These are phyloP conservation scores for Naematelia encephala DNA, from an alignment of 768 basidiomycete species.

Conservation along the genomic window DNA sequence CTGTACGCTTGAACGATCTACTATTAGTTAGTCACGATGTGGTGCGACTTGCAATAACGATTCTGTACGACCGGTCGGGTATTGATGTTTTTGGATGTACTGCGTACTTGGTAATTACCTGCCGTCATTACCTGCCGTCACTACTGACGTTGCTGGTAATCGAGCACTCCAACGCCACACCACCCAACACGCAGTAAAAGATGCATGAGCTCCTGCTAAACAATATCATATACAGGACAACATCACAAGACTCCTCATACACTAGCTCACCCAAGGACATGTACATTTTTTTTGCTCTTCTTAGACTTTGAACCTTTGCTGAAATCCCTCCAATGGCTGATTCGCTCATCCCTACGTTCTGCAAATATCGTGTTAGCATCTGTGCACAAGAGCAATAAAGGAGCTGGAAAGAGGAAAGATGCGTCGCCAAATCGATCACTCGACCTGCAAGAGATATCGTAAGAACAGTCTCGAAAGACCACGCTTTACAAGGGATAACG, in stretches of 20 bases:
- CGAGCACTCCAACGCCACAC: no score
- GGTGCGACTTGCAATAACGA: no score
- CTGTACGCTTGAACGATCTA: no score
- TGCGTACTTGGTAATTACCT: no score
- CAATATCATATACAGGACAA: neutral
- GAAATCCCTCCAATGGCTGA: conserved; percentile 45
- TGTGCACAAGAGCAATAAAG: conserved; percentile 2
- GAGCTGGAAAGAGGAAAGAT: conserved; percentile 7
- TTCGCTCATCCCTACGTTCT: conserved; percentile 47
- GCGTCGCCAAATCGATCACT: conserved; percentile 13
- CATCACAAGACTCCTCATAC: neutral
- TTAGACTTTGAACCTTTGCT: conserved; percentile 28
- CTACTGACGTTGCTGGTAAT: neutral
- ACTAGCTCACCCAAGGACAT: conserved; percentile 42
- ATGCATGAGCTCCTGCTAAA: neutral
- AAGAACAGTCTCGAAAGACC: neutral
- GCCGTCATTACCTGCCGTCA: no score
- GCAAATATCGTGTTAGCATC: conserved; percentile 7
- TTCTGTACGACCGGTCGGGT: no score
- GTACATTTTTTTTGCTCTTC: conserved; percentile 47
- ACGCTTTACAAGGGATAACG: neutral
- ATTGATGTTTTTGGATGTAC: no score
- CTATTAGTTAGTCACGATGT: no score
- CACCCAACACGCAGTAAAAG: neutral
- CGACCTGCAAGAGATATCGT: neutral